phyloP scores from a whole-genome alignment of 23 red algal genomes.

The Gracilaria caudata region DNA sequence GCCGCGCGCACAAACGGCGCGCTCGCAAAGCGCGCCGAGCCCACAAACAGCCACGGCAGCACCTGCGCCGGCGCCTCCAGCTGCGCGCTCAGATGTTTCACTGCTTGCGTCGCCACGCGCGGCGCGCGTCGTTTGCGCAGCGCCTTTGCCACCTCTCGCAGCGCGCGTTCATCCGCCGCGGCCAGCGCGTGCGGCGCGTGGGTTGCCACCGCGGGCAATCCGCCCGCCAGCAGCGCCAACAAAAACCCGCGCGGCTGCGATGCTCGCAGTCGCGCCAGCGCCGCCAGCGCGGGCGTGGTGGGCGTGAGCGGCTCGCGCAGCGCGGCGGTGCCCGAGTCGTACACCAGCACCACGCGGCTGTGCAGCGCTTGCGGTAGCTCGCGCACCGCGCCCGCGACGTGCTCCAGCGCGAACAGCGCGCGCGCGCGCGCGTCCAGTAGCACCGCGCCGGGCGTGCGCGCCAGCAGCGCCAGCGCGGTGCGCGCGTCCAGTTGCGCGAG shows the following conservation, averaged over 20 bases:
- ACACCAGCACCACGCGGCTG: slow-evolving; percentile 2
- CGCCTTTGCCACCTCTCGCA: not conserved
- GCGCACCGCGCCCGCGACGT: not conserved
- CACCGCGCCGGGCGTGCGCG: not conserved
- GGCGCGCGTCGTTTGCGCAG: not conserved
- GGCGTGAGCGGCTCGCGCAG: not conserved
- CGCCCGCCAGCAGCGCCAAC: not conserved
- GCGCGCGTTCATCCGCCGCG: not conserved
- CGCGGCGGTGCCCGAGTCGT: not conserved
- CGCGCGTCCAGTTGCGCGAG: not conserved
- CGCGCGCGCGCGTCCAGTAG: slow-evolving; percentile 22
- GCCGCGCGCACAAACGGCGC: not conserved
- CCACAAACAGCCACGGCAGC: not conserved
- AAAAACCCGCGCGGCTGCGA: not conserved
- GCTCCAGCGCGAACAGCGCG: slow-evolving; percentile 16
- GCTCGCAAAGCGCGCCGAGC: not conserved
- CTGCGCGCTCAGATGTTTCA: not conserved
- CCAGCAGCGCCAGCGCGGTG: not conserved
- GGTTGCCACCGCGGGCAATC: slow-evolving; percentile 7
- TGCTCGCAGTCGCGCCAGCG: not conserved
- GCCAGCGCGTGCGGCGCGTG: not conserved
- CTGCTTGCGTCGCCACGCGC: not conserved
- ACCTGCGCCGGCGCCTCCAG: not conserved
- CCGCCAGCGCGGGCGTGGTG: slow-evolving; percentile 10
- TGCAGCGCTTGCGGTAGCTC: no score